These are phyloP conservation scores for Phytophthora ohioensis DNA, from an alignment of 352 stramenopile species.

Conservation along the genomic window DNA sequence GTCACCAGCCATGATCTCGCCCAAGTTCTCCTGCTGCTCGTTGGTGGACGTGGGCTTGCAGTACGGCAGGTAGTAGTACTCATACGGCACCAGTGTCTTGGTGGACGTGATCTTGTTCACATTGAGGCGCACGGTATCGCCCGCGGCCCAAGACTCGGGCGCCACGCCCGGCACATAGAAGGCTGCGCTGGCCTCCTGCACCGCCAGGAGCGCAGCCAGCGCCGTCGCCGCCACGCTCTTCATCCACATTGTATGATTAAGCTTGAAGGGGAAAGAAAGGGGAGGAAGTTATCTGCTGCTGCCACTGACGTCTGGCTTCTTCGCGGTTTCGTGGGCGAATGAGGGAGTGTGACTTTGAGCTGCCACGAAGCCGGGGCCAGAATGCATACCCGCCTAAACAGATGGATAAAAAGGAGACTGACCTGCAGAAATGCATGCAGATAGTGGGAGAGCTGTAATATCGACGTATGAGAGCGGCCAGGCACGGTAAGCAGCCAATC, in stretches of 20 bases:
- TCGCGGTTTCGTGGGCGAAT: slow-evolving; percentile 25
- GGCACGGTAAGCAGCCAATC: slow-evolving; percentile 10
- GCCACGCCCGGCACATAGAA: slow-evolving; percentile 90
- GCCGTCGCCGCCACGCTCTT: slow-evolving; percentile 41
- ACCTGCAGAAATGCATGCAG: slow-evolving; percentile 14
- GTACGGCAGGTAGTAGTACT: slow-evolving; percentile 99
- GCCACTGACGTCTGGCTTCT: slow-evolving; percentile 30
- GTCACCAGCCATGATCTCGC: slow-evolving; percentile 93
- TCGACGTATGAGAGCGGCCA: neutral
- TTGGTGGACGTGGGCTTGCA: slow-evolving; percentile 88
- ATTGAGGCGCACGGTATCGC: slow-evolving; percentile 92
- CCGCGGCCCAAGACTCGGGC: slow-evolving; percentile 82
- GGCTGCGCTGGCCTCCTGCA: slow-evolving; percentile 48
- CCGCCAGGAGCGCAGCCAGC: slow-evolving; percentile 32
- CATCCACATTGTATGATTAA: slow-evolving; percentile 38
- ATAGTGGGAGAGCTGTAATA: slow-evolving; percentile 20
- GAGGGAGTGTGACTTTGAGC: slow-evolving; percentile 12
- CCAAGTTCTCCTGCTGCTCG: slow-evolving; percentile 92
- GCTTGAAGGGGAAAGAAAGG: slow-evolving; percentile 12
- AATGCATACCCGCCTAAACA: slow-evolving; percentile 14
- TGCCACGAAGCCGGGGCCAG: slow-evolving; percentile 38
- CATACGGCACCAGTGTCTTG: slow-evolving; percentile 98
- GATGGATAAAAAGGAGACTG: slow-evolving; percentile 11
- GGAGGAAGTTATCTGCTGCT: slow-evolving; percentile 14
- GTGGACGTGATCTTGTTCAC: slow-evolving; percentile 99